These are phyloP conservation scores for Lasiodiplodia theobromae DNA, from an alignment of 2,329 filamentous ascomycete species.

Conservation along the genomic window DNA sequence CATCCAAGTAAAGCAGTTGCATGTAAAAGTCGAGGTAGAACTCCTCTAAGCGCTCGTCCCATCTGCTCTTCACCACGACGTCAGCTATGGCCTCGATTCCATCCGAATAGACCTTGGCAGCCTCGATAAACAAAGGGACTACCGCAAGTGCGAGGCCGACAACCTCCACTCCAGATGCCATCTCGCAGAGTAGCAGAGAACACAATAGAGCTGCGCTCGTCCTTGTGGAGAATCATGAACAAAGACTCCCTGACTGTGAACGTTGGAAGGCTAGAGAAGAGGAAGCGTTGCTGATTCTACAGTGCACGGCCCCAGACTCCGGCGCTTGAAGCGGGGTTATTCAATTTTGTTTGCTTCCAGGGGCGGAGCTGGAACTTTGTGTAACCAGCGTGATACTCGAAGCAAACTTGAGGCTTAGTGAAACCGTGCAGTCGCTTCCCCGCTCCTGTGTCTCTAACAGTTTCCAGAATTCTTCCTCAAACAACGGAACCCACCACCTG, in stretches of 20 bases:
- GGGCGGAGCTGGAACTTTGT: too few relatives aligned
- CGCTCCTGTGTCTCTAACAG: too few relatives aligned
- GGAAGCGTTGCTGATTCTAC: too few relatives aligned
- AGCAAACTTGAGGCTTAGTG: too few relatives aligned
- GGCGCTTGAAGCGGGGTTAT: too few relatives aligned
- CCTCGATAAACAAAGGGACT: slow-evolving; percentile 13
- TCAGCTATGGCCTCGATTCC: slow-evolving; percentile 11
- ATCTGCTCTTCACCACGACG: background rate
- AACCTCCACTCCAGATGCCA: slow-evolving; percentile 8
- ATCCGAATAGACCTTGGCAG: slow-evolving; percentile 6
- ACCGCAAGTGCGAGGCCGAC: slow-evolving; percentile 12
- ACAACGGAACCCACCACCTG: too few relatives aligned
- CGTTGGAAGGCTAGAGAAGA: background rate
- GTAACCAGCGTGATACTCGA: too few relatives aligned
- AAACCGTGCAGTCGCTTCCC: too few relatives aligned
- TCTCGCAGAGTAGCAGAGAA: background rate
- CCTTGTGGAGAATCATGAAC: background rate
- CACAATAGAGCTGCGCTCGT: too few relatives aligned
- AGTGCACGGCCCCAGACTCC: too few relatives aligned
- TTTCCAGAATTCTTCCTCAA: too few relatives aligned
- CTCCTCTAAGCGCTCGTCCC: slow-evolving; percentile 1
- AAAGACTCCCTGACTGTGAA: background rate
- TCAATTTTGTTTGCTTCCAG: too few relatives aligned
- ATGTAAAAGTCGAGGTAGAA: slow-evolving; percentile 22
- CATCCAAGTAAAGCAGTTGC: background rate